Evolutionary conservation across 164 flowering plant genomes (phyloP), one percentile per base, ranked within the genome.

Genomic region (Kingdonia uniflora): DNA sequence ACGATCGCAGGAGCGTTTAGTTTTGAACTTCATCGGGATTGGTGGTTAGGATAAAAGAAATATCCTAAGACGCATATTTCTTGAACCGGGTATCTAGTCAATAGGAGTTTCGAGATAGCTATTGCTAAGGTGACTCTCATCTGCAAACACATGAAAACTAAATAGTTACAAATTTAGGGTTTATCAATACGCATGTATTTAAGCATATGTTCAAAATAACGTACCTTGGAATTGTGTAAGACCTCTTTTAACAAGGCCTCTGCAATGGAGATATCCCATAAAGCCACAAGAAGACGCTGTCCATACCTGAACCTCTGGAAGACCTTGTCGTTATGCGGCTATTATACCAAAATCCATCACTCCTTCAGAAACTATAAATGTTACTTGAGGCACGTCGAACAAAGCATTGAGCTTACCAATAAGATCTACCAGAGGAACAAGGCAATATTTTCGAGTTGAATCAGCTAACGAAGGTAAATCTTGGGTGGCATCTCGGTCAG

Each of bases 401-500:
- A 60, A 19, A 0, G 63, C 55, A 23, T 71, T 67, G 16, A 80
- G 62, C 65, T 48, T 57, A 0, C 2, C 2, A 13, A 75, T 11
- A 2, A 77, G 65, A 26, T 66, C 67, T 1, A 45, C 35, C 5
- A 72, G 65, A 1, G 79, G 71, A 6, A 3, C 64, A 19, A 58
- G 25, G 45, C 74, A 77, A 29, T 49, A 69, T 49, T 49, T 65
- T 74, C 8, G 35, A 29, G 8, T 29, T 29, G 35, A 29, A 29
- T 29, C 8, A 8, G 8, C 35, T 29, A 29, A 29, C 8, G 35
- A 29, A 29, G 35, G 35, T 3, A 29, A 8, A 8, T 29, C 69
- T 45, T 74, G 83, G 1, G 83, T 74, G 0, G 72, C 70, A 29
- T 78, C 77, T 5, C 26, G 35, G 6, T 76, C 77, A 0, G 85